Conservation (phyloP, 2,329 filamentous ascomycete genomes). For the Fusarium oxysporum region DNA sequence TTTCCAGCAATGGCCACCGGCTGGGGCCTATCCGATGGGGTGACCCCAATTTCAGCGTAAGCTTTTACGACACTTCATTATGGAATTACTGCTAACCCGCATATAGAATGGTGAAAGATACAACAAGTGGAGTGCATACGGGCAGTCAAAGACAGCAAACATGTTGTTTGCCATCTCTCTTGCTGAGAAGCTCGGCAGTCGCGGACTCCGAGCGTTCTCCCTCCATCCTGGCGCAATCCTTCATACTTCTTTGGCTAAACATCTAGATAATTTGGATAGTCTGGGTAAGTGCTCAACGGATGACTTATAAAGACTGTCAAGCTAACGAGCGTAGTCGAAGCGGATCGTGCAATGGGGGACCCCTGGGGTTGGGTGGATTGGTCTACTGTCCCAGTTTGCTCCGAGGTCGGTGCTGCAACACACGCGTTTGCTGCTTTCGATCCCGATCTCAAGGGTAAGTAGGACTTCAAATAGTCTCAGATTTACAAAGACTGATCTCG, state of each 20-base stretch:
- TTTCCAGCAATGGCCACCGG: slow-evolving; percentile 13
- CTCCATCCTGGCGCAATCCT: slow-evolving; percentile 17
- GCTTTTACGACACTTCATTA: fast-evolving
- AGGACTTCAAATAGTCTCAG: fast-evolving
- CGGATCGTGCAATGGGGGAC: slow-evolving; percentile 11
- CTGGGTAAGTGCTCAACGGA: fast-evolving
- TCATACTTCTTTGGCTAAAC: neutral
- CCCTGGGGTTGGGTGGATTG: slow-evolving; percentile 18
- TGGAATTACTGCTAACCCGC: fast-evolving
- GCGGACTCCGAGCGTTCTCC: slow-evolving; percentile 10
- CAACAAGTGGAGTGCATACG: slow-evolving; percentile 17
- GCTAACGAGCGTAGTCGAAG: neutral
- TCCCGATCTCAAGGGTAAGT: slow-evolving; percentile 4
- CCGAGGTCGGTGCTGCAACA: slow-evolving; percentile 22
- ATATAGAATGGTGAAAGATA: slow-evolving; percentile 1
- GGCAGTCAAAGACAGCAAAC: slow-evolving; percentile 25
- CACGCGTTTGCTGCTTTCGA: slow-evolving; percentile 32
- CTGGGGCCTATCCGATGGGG: slow-evolving; percentile 15
- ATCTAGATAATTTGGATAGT: neutral
- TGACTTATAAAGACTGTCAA: fast-evolving
- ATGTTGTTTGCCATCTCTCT: slow-evolving; percentile 27
- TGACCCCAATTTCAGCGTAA: slow-evolving; percentile 5
- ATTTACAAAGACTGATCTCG: fast-evolving
- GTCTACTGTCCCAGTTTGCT: neutral
- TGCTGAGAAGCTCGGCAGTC: slow-evolving; percentile 25